A percentile compares a stretch with the other conserved stretches of the same genome.
These are phyloP conservation scores for Aphanomyces stellatus DNA, from an alignment of 352 stramenopile species.

Conservation along the genomic window DNA sequence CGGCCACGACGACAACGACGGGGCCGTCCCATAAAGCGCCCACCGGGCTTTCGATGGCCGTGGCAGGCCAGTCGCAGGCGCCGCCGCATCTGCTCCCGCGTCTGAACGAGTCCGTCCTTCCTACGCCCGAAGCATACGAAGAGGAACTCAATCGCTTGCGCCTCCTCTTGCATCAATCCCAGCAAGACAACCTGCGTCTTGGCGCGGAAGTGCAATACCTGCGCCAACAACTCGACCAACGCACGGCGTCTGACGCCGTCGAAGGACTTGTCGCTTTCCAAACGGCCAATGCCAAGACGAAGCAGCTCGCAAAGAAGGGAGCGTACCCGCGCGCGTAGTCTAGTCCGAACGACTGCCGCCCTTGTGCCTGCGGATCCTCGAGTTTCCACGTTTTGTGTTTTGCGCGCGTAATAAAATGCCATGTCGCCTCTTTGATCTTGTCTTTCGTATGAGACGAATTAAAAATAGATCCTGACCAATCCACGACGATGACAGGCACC, in stretches of 20 bases:
- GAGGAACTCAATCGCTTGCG: conserved; percentile 25
- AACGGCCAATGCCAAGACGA: neutral
- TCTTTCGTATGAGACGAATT: too few relatives aligned
- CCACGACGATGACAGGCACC: neutral
- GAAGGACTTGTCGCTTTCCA: conserved; percentile 14
- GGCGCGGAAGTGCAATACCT: conserved; percentile 59
- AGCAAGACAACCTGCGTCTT: conserved; percentile 59
- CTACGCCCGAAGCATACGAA: neutral
- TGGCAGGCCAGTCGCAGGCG: too few relatives aligned
- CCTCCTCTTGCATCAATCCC: conserved; percentile 58
- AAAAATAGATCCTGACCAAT: too few relatives aligned
- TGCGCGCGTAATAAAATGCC: too few relatives aligned
- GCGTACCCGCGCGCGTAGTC: too few relatives aligned
- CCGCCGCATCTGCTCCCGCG: neutral
- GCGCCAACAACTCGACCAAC: conserved; percentile 35
- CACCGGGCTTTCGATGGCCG: too few relatives aligned
- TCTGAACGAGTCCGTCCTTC: neutral
- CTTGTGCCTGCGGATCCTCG: too few relatives aligned
- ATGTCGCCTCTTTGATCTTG: too few relatives aligned
- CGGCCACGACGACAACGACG: neutral
- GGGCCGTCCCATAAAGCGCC: too few relatives aligned
- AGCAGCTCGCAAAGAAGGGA: too few relatives aligned
- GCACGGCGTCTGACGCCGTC: neutral
- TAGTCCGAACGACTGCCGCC: too few relatives aligned
- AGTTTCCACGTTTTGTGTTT: too few relatives aligned